A percentile compares a stretch with the other conserved stretches of the same genome.
Conservation (phyloP, 441 rosid genomes). For the Populus hybrid region DNA sequence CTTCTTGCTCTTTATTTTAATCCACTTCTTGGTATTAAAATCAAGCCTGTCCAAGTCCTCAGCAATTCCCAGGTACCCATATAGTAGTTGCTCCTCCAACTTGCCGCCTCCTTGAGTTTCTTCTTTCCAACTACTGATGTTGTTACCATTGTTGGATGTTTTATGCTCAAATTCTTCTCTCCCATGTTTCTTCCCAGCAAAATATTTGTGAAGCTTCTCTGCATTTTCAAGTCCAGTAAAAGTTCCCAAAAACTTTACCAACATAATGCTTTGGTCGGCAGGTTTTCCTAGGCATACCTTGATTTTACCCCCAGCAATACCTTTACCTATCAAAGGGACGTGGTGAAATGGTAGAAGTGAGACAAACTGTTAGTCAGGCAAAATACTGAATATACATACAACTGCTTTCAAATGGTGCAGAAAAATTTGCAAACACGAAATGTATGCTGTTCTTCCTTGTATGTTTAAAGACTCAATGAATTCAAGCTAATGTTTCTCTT, state of each 20-base stretch:
- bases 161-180: constrained; percentile 38
- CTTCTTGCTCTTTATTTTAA: constrained; percentile 51
- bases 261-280: constrained; percentile 53
- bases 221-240: constrained; percentile 55
- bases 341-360: neutral
- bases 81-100: constrained; percentile 39
- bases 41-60: constrained; percentile 63
- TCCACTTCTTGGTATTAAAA: constrained; percentile 47
- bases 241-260: constrained; percentile 51
- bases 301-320: constrained; percentile 45
- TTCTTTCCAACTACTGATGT: constrained; percentile 7
- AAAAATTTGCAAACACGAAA: neutral
- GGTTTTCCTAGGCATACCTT: constrained; percentile 55
- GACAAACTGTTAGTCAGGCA: neutral
- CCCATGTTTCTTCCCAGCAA: constrained; percentile 39
- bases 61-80: constrained; percentile 57
- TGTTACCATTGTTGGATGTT: constrained; percentile 20
- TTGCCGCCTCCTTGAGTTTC: constrained; percentile 22
- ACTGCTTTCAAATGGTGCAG: neutral
- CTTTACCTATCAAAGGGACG: constrained; percentile 34
- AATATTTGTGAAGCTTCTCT: constrained; percentile 46
- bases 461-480: neutral
- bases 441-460: neutral
- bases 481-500: neutral
- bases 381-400: neutral